These are phyloP conservation scores for Centrapalus pauciflorus DNA, from an alignment of 129 eudicot species.

Conservation along the genomic window DNA sequence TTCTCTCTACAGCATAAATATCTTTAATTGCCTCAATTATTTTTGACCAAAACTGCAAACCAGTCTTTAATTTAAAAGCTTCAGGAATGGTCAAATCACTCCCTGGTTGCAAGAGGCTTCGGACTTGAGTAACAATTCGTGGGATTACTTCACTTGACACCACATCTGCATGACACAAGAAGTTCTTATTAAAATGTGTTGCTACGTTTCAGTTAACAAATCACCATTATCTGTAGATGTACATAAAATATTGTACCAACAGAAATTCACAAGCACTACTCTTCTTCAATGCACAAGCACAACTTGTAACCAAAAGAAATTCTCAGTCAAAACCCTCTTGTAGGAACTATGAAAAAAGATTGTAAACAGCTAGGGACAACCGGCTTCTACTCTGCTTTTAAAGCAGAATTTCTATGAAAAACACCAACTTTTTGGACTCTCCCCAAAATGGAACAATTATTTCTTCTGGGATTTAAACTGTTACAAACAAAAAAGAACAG, in stretches of 20 bases:
- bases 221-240: background rate
- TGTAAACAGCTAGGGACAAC: background rate
- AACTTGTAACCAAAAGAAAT: background rate
- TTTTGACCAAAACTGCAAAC: constrained; percentile 63
- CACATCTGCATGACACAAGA: constrained; percentile 54
- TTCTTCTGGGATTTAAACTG: background rate
- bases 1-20: constrained; percentile 74
- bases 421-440: too few relatives aligned
- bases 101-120: constrained; percentile 31
- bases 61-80: constrained; percentile 37
- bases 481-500: background rate
- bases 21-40: constrained; percentile 74
- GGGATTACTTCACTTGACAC: constrained; percentile 63
- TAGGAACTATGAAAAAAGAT: background rate
- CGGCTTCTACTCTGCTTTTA: background rate
- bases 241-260: background rate
- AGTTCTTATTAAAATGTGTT: background rate
- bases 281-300: background rate
- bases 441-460: too few relatives aligned
- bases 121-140: constrained; percentile 43
- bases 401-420: background rate
- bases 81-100: constrained; percentile 32
- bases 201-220: background rate
- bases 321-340: background rate
- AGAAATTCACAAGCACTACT: background rate